Conservation (phyloP, 1,139 yeast species). For the Yamadazyma triangularis region DNA sequence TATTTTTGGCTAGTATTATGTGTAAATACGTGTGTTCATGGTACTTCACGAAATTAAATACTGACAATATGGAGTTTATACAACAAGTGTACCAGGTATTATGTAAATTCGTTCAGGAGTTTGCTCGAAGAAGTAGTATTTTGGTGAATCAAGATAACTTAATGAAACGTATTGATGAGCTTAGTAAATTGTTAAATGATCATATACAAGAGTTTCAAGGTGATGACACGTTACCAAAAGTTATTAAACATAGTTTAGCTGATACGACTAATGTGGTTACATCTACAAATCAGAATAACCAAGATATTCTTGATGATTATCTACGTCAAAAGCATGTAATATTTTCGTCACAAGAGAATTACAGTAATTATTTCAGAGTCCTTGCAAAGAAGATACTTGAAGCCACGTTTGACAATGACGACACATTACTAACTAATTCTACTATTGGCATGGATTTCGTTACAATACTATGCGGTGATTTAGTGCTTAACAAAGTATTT, state of each 20-base stretch:
- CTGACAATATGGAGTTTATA: slow-evolving; percentile 34
- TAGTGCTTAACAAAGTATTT: slow-evolving; percentile 27
- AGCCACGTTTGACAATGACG: slow-evolving; percentile 13
- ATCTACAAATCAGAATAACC: slow-evolving; percentile 1
- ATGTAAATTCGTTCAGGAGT: slow-evolving; percentile 25
- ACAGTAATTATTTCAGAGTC: slow-evolving; percentile 20
- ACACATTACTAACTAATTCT: slow-evolving; percentile 18
- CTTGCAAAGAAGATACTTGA: slow-evolving; percentile 20
- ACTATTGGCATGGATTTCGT: slow-evolving; percentile 27
- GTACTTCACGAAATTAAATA: slow-evolving; percentile 36
- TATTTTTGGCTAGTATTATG: slow-evolving; percentile 32
- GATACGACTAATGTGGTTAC: slow-evolving; percentile 6
- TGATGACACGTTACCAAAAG: slow-evolving; percentile 11
- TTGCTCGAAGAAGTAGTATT: slow-evolving; percentile 17
- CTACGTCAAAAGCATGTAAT: slow-evolving; percentile 15
- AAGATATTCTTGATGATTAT: slow-evolving; percentile 12
- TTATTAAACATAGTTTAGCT: slow-evolving; percentile 9
- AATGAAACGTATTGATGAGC: slow-evolving; percentile 18
- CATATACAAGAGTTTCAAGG: slow-evolving; percentile 23
- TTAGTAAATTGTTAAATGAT: slow-evolving; percentile 20
- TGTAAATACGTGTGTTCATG: slow-evolving; percentile 34
- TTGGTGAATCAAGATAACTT: slow-evolving; percentile 12
- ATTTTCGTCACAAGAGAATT: slow-evolving; percentile 10
- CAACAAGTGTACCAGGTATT: slow-evolving; percentile 25
- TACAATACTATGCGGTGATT: slow-evolving; percentile 27